Percentiles rank a stretch among this genome's conserved stretches.
phyloP scores from a whole-genome alignment of 306 rosid species.

The Fragaria nilgerrensis region DNA sequence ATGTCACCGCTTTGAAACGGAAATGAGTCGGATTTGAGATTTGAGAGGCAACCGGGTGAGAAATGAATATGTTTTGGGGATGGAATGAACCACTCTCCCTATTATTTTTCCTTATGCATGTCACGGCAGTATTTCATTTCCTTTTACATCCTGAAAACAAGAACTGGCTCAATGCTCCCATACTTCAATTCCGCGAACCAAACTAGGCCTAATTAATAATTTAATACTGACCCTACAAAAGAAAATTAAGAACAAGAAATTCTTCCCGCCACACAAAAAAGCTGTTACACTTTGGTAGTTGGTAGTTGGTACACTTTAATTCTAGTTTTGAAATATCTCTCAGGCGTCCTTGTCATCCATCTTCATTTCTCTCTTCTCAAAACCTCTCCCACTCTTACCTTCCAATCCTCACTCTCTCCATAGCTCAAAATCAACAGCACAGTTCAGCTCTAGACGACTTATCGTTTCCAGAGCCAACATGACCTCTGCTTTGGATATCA shows the following conservation, averaged over 20 bases:
- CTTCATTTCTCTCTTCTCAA: slow-evolving; percentile 17
- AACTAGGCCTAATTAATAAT: too few species aligned
- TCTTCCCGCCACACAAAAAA: not conserved
- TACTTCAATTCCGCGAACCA: too few species aligned
- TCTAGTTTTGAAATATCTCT: not conserved
- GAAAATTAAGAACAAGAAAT: not conserved
- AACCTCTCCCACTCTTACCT: slow-evolving; percentile 5
- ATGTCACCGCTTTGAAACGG: not conserved
- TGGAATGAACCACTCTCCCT: too few species aligned
- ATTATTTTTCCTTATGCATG: too few species aligned
- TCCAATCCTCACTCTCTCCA: not conserved
- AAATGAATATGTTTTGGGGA: too few species aligned
- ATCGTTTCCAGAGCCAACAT: slow-evolving; percentile 35
- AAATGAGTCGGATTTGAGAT: not conserved
- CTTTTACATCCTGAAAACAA: too few species aligned
- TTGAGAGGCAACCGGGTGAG: not conserved
- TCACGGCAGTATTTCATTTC: too few species aligned
- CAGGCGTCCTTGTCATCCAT: not conserved
- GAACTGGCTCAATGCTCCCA: too few species aligned
- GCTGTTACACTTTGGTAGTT: not conserved
- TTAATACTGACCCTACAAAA: not conserved
- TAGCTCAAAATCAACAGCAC: slow-evolving; percentile 18
- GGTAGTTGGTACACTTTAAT: not conserved
- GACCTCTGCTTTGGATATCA: slow-evolving; percentile 24
- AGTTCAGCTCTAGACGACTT: slow-evolving; percentile 11